These are phyloP conservation scores for Yarrowia hollandica DNA, from an alignment of 805 yeast species.

Conservation along the genomic window DNA sequence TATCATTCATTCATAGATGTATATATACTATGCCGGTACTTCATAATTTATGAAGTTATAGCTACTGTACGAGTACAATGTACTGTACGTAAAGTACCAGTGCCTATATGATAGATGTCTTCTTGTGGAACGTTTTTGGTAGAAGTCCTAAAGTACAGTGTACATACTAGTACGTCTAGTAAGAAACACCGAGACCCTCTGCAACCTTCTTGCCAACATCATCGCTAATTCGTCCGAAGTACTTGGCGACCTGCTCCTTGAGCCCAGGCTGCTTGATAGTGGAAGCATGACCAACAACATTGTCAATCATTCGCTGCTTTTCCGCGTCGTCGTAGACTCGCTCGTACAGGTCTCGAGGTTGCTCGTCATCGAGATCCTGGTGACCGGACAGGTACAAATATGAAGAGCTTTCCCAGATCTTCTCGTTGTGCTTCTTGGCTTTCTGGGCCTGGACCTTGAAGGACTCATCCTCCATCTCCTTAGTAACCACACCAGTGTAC, in stretches of 20 bases:
- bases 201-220: slow-evolving; percentile 26
- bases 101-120: too few relatives aligned
- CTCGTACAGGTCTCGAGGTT: slow-evolving; percentile 25
- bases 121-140: too few relatives aligned
- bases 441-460: slow-evolving; percentile 1
- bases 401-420: slow-evolving; percentile 26
- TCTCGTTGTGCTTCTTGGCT: slow-evolving; percentile 17
- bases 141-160: too few relatives aligned
- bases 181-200: slow-evolving; percentile 9
- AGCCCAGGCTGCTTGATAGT: slow-evolving; percentile 25
- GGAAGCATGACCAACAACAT: slow-evolving; percentile 20
- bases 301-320: slow-evolving; percentile 25
- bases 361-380: slow-evolving; percentile 16
- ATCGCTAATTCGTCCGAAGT: slow-evolving; percentile 25
- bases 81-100: too few relatives aligned
- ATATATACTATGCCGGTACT: too few relatives aligned
- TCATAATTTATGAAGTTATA: too few relatives aligned
- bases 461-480: slow-evolving; percentile 23
- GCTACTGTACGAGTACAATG: too few relatives aligned
- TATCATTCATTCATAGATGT: too few relatives aligned
- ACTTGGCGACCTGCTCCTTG: slow-evolving; percentile 28
- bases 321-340: slow-evolving; percentile 12
- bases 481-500: slow-evolving; percentile 17
- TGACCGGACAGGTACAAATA: slow-evolving; percentile 21
- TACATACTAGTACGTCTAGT: too few relatives aligned